Conservation (phyloP, 495 filamentous ascomycete species). For the Cairneyella variabilis region DNA sequence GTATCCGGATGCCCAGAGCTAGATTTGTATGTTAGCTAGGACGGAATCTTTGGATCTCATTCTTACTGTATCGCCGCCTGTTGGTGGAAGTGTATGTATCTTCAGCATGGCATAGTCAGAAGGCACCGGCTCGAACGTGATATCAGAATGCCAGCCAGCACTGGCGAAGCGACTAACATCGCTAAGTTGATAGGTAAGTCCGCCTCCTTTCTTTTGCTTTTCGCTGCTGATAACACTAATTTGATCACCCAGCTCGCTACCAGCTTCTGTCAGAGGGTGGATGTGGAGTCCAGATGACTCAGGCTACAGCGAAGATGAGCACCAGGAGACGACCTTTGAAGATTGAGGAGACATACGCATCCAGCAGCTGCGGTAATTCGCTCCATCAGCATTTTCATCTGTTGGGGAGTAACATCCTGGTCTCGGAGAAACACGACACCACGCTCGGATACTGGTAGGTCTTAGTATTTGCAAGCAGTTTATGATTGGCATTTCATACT, state of each 20-base stretch:
- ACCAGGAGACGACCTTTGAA: slow-evolving; percentile 47
- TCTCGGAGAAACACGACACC: slow-evolving; percentile 81
- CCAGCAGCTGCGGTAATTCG: slow-evolving; percentile 61
- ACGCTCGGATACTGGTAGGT: slow-evolving; percentile 67
- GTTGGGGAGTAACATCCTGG: slow-evolving; percentile 62
- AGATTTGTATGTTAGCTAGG: background rate
- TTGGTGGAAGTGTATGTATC: slow-evolving; percentile 58
- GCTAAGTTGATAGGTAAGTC: slow-evolving; percentile 34
- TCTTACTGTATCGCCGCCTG: too few relatives aligned
- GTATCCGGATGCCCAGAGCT: slow-evolving; percentile 73
- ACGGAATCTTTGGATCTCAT: slow-evolving; percentile 44
- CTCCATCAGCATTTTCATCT: slow-evolving; percentile 66
- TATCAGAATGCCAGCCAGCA: slow-evolving; percentile 64
- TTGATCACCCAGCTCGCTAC: slow-evolving; percentile 53
- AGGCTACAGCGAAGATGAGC: slow-evolving; percentile 54
- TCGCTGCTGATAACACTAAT: slow-evolving; percentile 59
- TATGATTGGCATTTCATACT: too few relatives aligned
- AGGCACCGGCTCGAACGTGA: slow-evolving; percentile 63
- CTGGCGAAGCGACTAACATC: slow-evolving; percentile 40
- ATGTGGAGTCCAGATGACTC: slow-evolving; percentile 56
- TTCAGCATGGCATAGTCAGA: slow-evolving; percentile 62
- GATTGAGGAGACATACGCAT: slow-evolving; percentile 72
- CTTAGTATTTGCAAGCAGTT: too few relatives aligned
- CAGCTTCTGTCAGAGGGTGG: slow-evolving; percentile 61
- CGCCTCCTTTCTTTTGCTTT: slow-evolving; percentile 27